phyloP scores from a whole-genome alignment of 768 basidiomycete genomes.

The Collybia sp. region DNA sequence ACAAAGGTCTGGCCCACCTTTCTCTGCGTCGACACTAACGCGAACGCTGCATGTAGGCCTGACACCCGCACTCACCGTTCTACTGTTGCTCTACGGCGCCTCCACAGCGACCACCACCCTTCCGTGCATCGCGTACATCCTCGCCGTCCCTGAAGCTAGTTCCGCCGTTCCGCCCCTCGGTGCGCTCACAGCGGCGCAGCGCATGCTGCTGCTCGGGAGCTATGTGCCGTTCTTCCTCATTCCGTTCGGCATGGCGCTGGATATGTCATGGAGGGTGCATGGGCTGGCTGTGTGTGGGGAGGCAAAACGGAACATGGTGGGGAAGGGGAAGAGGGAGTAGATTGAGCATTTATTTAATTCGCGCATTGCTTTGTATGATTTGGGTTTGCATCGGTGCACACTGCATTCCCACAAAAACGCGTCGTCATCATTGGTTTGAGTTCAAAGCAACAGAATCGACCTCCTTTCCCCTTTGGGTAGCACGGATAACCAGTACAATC shows the following conservation, averaged over 20 bases:
- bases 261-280: slow-evolving; percentile 50
- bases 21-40: not conserved
- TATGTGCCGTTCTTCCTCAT: slow-evolving; percentile 77
- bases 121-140: slow-evolving; percentile 59
- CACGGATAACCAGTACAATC: too few relatives aligned
- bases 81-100: slow-evolving; percentile 71
- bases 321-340: slow-evolving; percentile 25
- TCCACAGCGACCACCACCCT: slow-evolving; percentile 76
- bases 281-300: slow-evolving; percentile 23
- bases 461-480: too few relatives aligned
- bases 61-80: slow-evolving; percentile 50
- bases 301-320: too few relatives aligned
- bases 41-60: slow-evolving; percentile 15
- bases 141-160: slow-evolving; percentile 39
- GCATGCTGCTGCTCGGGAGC: slow-evolving; percentile 51
- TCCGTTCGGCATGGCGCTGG: slow-evolving; percentile 67
- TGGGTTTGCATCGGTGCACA: too few relatives aligned
- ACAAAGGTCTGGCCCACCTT: slow-evolving; percentile 36
- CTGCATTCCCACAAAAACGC: too few relatives aligned
- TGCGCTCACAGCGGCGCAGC: slow-evolving; percentile 47
- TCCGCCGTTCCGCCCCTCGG: slow-evolving; percentile 16
- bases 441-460: too few relatives aligned
- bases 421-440: too few relatives aligned
- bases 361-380: too few relatives aligned
- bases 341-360: too few relatives aligned